Conservation (phyloP, 805 yeast genomes). For the Nakazawaea ishiwadae region DNA sequence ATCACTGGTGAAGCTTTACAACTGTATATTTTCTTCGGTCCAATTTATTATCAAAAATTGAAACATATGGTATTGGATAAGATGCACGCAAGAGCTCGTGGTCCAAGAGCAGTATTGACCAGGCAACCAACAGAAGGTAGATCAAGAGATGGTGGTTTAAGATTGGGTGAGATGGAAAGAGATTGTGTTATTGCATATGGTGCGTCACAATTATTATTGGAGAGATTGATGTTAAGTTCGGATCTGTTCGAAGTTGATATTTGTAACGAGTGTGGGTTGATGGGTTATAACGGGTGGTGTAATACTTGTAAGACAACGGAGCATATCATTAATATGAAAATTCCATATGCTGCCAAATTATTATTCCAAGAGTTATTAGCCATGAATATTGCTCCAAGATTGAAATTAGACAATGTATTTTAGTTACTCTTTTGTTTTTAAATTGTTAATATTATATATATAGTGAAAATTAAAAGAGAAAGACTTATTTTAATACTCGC, state of each 20-base stretch:
- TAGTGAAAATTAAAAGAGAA: not conserved
- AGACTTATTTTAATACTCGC: slow-evolving; percentile 11
- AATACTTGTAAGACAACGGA: slow-evolving; percentile 92
- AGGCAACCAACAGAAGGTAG: slow-evolving; percentile 99
- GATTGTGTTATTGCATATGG: slow-evolving; percentile 99
- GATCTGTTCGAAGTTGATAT: slow-evolving; percentile 98
- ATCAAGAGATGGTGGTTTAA: slow-evolving; percentile 97
- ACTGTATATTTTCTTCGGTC: slow-evolving; percentile 97
- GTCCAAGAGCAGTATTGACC: slow-evolving; percentile 96
- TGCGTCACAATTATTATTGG: slow-evolving; percentile 90
- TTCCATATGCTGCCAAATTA: slow-evolving; percentile 98
- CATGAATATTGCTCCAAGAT: slow-evolving; percentile 98
- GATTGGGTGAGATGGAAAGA: slow-evolving; percentile 99
- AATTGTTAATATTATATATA: slow-evolving; percentile 4
- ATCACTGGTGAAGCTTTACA: slow-evolving; percentile 96
- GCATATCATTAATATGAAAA: slow-evolving; percentile 84
- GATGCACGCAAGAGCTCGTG: slow-evolving; percentile 99
- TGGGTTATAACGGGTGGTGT: slow-evolving; percentile 98
- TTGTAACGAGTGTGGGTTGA: slow-evolving; percentile 89
- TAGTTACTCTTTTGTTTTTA: too few species aligned
- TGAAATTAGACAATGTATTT: slow-evolving; percentile 84
- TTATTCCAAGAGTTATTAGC: slow-evolving; percentile 94
- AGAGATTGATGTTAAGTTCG: slow-evolving; percentile 92
- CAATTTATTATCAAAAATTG: slow-evolving; percentile 95
- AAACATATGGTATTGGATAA: slow-evolving; percentile 99